Base-by-base conservation (phyloP, 1,284 basidiomycete genomes). In the Sporisorium exsertum region DNA sequence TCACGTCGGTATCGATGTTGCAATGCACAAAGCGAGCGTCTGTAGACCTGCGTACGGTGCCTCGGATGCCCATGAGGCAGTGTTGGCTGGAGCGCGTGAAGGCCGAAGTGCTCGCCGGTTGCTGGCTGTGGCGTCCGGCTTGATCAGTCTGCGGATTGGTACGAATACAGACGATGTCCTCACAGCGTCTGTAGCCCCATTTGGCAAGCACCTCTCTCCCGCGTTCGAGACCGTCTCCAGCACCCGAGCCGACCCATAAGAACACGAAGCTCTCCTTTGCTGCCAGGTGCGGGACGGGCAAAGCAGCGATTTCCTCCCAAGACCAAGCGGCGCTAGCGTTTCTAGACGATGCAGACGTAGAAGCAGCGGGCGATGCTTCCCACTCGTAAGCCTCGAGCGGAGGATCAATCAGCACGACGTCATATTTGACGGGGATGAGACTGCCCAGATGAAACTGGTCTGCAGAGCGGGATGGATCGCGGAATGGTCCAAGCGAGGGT, bases 1-100 rank as follows among this genome's bases (percentile, higher is more conserved):
- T 92, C 5, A 98, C 94, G 86, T 99, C 96, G 32, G 95, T 98
- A 85, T 98, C 93, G 73, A 99, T 92, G 86, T 99, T 99, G 86
- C 96, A 98, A 86, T 99, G 95, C 0, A 97, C 95, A 85, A 98
- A 96, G 91, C 93, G 92, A 64, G 91, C 91, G 85, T 99, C 96
- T 1, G 92, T 94, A 22, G 93, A 95, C 27, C 96, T 89, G 18
- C 95, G 90, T 3, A 99, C 96, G 0, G 96, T 99, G 2, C 96
- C 96, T 37, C 94, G 91, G 78, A 99, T 99, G n/a, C 97, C 97
- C 90, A 99, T 97, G 49, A 98, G 87, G 86, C 95, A 98, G 84
- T 99, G 96, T 81, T 97, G 80, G 13, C 72, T 76, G 8, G 77
- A 67, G 0, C 73, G 62, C 7, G 70, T 68, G 13, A 84, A 72